Evolutionary conservation across 805 yeast species (phyloP).

Genomic region (Metschnikowia lochheadii): DNA sequence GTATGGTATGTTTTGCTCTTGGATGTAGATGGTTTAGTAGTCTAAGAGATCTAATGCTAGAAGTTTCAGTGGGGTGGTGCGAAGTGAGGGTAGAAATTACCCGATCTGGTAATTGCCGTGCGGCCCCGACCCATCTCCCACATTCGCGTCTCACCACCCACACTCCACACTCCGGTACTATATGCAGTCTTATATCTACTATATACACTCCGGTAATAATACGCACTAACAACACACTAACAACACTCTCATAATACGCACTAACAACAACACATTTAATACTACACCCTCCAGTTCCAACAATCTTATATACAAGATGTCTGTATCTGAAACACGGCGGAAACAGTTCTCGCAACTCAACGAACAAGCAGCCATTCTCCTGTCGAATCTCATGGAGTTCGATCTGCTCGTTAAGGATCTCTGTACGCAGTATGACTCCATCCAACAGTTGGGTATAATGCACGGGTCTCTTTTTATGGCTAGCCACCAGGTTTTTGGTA

Average conservation of each 20-base stretch:
- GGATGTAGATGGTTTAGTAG: not conserved
- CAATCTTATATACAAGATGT: constrained; percentile 1
- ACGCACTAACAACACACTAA: too few species aligned
- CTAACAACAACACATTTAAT: too few species aligned
- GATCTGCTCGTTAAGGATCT: constrained; percentile 49
- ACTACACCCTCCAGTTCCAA: not conserved
- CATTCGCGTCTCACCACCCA: not conserved
- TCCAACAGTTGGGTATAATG: constrained; percentile 50
- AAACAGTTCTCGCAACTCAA: constrained; percentile 34
- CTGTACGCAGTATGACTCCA: constrained; percentile 47
- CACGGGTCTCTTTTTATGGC: constrained; percentile 53
- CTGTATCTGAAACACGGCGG: constrained; percentile 7
- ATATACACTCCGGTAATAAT: too few species aligned
- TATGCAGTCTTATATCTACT: too few species aligned
- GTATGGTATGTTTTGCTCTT: too few species aligned
- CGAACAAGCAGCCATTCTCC: constrained; percentile 52
- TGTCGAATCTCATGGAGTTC: constrained; percentile 51
- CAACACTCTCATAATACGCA: not conserved
- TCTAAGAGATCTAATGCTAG: too few species aligned
- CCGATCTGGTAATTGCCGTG: not conserved
- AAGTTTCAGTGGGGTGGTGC: not conserved
- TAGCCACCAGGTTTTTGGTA: constrained; percentile 38
- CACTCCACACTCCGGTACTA: too few species aligned
- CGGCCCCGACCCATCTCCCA: not conserved
- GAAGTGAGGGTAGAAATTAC: not conserved